These are phyloP conservation scores for Fagus crenata DNA, from an alignment of 306 rosid species.

Conservation along the genomic window DNA sequence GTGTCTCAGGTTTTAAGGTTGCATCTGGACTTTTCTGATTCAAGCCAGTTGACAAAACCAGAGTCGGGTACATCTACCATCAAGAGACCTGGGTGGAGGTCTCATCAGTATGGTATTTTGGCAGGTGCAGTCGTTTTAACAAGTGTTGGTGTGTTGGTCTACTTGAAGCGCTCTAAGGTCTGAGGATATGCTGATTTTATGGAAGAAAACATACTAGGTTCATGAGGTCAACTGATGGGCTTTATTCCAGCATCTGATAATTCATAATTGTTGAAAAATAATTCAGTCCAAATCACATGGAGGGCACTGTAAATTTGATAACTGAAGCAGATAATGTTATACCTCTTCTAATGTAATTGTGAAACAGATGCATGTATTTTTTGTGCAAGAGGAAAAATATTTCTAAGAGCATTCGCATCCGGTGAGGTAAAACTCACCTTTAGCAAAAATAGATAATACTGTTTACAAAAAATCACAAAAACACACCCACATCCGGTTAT, in stretches of 20 bases:
- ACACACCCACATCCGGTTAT: no score
- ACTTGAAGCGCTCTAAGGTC: conserved; percentile 63
- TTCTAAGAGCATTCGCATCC: no score
- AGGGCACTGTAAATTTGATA: not conserved
- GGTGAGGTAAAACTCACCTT: no score
- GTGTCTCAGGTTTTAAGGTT: conserved; percentile 68
- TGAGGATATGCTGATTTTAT: conserved; percentile 25
- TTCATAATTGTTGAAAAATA: not conserved
- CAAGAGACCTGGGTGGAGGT: conserved; percentile 33
- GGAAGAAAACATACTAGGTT: conserved; percentile 1
- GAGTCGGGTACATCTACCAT: conserved; percentile 21
- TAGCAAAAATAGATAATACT: no score
- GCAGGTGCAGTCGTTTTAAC: conserved; percentile 63
- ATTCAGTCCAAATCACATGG: not conserved
- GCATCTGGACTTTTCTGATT: conserved; percentile 65
- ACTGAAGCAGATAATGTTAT: no score
- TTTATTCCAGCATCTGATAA: not conserved
- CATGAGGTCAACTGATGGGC: not conserved
- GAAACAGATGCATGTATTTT: no score
- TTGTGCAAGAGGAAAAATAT: no score
- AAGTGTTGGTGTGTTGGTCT: conserved; percentile 57
- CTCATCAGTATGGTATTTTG: conserved; percentile 45
- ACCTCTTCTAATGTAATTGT: not conserved
- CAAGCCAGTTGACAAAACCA: conserved; percentile 25
- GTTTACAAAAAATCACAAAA: no score